Base-by-base conservation (phyloP, 208 protist genomes). In the Herpetomonas samuelpessoai region DNA sequence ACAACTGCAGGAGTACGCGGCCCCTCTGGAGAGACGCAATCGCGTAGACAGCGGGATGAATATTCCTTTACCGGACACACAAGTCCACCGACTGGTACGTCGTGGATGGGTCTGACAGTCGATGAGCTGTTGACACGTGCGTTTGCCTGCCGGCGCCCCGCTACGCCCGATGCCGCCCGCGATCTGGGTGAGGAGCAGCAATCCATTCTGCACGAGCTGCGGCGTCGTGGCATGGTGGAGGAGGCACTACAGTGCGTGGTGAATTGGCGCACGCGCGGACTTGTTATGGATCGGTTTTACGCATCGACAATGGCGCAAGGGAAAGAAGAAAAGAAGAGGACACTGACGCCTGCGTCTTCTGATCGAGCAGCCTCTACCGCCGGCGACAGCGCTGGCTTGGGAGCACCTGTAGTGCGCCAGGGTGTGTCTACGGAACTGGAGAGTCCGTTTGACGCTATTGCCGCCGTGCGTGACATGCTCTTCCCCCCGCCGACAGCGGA, bases 191-290 rank as follows among this genome's bases (percentile, higher is more conserved):
- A 12, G 19, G 6, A 26, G 25, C 61, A 68, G 38, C 18, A 56
- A 12, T 22, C 18, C 1, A 57, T 77, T 25, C 24, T 81, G 0
- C 12, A 25, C 2, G 68, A 83, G 51, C 59, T 83, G 27, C 31
- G 35, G 1, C 39, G 50, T 0, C 66, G 74, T 18, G 71, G 56
- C 2, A 69, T 62, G 14, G 60, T 76, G 35, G 10, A 50, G 28
- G 70, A 76, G 41, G 41, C 70, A 0, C 60, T 83, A 31, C 76
- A 88, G 69, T 93, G 86, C 69, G 60, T 83, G 21, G 64, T 74
- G n/a, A 85, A 90, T 57, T 93, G 86, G 86, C 69, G 77, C 47
- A 72, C 68, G 1, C 75, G 78, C 62, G 67, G 65, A 10, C 44
- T 74, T 0, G 57, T 56, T 7, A 21, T 41, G 24, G 59, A 62